A percentile compares a stretch with the other conserved stretches of the same genome.
Evolutionary conservation across 2,329 filamentous ascomycete species (phyloP).

Genomic region (Colletotrichum acutatum): DNA sequence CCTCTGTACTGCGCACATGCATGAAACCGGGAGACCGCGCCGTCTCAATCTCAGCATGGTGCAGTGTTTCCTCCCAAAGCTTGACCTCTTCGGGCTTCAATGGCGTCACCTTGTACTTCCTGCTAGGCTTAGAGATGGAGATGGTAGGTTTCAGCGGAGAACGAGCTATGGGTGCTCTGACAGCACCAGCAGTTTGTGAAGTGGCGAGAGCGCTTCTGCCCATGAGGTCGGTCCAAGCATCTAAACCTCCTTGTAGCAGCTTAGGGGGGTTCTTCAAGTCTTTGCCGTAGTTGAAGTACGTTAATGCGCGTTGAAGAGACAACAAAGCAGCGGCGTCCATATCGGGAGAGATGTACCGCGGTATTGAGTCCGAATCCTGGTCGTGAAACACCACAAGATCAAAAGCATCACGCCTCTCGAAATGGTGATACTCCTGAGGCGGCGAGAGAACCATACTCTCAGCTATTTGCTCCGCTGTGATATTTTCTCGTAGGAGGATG

Average conservation of each 20-base stretch:
- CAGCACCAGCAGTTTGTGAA: conserved; percentile 43
- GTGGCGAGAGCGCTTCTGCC: conserved; percentile 72
- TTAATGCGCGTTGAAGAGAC: conserved; percentile 81
- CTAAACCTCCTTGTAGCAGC: conserved; percentile 82
- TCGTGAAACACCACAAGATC: conserved; percentile 95
- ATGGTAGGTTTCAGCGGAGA: conserved; percentile 30
- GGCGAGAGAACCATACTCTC: conserved; percentile 79
- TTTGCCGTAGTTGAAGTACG: conserved; percentile 84
- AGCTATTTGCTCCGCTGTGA: conserved; percentile 69
- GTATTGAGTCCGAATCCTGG: conserved; percentile 69
- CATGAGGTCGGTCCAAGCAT: conserved; percentile 88
- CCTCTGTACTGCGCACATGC: conserved; percentile 80
- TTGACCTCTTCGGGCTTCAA: conserved; percentile 84
- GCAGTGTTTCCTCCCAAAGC: conserved; percentile 81
- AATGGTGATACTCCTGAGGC: conserved; percentile 78
- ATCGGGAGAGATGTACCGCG: conserved; percentile 43
- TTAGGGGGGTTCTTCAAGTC: conserved; percentile 79
- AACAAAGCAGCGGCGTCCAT: conserved; percentile 67
- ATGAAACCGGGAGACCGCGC: conserved; percentile 57
- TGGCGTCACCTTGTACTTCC: conserved; percentile 67
- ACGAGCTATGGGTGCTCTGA: conserved; percentile 25
- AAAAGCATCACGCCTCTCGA: conserved; percentile 78
- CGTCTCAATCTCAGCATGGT: conserved; percentile 67
- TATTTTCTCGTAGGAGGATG: conserved; percentile 75
- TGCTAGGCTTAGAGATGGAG: conserved; percentile 43